A percentile compares a stretch with the other conserved stretches of the same genome.
Evolutionary conservation across 208 protist species (phyloP).

Genomic region (Entamoeba nuttalli): DNA sequence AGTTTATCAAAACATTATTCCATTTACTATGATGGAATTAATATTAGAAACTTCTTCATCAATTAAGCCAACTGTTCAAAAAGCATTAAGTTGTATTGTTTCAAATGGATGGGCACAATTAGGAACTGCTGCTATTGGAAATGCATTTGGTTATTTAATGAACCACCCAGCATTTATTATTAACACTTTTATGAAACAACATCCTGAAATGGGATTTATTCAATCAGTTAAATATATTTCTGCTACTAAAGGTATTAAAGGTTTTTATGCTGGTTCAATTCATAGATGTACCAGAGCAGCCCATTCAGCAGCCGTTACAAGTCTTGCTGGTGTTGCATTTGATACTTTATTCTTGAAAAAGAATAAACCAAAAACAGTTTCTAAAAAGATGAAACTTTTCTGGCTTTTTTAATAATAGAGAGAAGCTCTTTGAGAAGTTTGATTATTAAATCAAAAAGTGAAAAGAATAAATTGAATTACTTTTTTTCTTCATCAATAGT

Average conservation of each 20-base stretch:
- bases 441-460: too few relatives aligned
- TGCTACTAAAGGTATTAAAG: not conserved
- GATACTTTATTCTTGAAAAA: not conserved
- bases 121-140: not conserved
- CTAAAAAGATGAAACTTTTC: not conserved
- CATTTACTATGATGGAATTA: not conserved
- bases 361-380: not conserved
- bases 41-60: not conserved
- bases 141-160: not conserved
- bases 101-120: not conserved
- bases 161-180: not conserved
- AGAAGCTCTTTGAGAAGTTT: too few relatives aligned
- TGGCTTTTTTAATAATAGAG: too few relatives aligned
- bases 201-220: not conserved
- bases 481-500: too few relatives aligned
- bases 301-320: not conserved
- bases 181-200: not conserved
- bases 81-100: not conserved
- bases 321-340: not conserved
- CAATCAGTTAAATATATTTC: not conserved
- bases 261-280: not conserved
- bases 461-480: too few relatives aligned
- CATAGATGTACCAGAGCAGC: not conserved
- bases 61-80: not conserved
- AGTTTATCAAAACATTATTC: not conserved